A percentile compares a stretch with the other conserved stretches of the same genome.
phyloP scores from a whole-genome alignment of 257 asterid species.

The Leptodermis oblonga region DNA sequence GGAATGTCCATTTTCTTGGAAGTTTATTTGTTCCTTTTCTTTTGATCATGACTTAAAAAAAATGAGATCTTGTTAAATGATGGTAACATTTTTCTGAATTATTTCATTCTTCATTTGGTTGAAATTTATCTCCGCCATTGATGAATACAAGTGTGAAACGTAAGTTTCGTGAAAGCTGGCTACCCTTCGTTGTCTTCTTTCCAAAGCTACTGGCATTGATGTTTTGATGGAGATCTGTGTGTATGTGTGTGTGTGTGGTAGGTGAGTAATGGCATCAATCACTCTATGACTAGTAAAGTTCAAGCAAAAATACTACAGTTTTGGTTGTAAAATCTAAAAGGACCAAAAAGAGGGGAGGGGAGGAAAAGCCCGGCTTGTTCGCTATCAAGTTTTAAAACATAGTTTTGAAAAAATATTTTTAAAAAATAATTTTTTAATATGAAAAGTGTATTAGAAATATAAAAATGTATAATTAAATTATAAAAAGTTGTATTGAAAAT shows the following conservation, averaged over 20 bases:
- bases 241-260: background rate
- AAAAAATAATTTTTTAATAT: too few species aligned
- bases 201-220: constrained; percentile 2
- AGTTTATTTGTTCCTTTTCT: constrained; percentile 2
- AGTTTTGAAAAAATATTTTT: too few species aligned
- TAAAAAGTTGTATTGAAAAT: too few species aligned
- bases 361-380: too few species aligned
- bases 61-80: background rate
- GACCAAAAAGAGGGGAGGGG: too few species aligned
- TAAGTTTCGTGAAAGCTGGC: constrained; percentile 3
- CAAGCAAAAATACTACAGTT: constrained; percentile 6
- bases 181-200: constrained; percentile 13
- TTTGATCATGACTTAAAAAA: background rate
- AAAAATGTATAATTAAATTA: too few species aligned
- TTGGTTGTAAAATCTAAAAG: background rate
- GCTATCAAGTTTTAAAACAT: too few species aligned
- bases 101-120: background rate
- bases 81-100: background rate
- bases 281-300: constrained; percentile 2
- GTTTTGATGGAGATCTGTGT: background rate
- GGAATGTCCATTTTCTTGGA: constrained; percentile 18
- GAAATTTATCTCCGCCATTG: constrained; percentile 4
- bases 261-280: constrained; percentile 13
- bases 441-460: too few species aligned
- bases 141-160: background rate